Percentiles rank a stretch among this genome's conserved stretches.
phyloP scores from a whole-genome alignment of 305 asterid genomes.

The Fraxinus nigra region DNA sequence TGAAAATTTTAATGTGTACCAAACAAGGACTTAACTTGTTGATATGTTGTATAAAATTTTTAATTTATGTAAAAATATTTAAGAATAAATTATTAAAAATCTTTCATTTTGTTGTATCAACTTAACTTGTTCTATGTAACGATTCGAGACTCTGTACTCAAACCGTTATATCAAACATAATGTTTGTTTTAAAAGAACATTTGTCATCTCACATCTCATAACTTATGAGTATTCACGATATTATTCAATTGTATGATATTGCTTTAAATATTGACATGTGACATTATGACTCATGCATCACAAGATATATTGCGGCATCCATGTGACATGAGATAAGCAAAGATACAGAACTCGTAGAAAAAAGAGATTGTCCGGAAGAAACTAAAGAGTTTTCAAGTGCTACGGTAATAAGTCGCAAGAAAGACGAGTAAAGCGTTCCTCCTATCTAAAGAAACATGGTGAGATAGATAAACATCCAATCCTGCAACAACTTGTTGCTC shows the following conservation, averaged over 20 bases:
- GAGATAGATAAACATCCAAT: constrained; percentile 9
- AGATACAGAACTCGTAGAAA: not conserved
- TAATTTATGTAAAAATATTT: no score
- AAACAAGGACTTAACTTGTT: not conserved
- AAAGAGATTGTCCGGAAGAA: not conserved
- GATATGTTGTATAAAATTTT: not conserved
- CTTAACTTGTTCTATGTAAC: not conserved
- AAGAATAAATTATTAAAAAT: no score
- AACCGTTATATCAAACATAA: not conserved
- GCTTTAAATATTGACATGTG: no score
- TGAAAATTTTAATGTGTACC: no score
- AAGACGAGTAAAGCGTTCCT: not conserved
- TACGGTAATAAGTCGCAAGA: not conserved
- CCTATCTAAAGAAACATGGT: not conserved
- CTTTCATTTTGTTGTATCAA: no score
- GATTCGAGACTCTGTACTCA: no score
- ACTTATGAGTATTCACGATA: no score
- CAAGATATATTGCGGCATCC: not conserved
- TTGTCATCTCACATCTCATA: not conserved
- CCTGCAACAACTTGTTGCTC: not conserved
- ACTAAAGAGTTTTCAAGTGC: no score
- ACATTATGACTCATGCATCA: not conserved
- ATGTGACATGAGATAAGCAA: not conserved
- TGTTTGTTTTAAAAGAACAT: no score
- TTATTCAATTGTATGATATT: not conserved